Conservation (phyloP, 2,329 filamentous ascomycete genomes). For the Fusarium sp. region DNA sequence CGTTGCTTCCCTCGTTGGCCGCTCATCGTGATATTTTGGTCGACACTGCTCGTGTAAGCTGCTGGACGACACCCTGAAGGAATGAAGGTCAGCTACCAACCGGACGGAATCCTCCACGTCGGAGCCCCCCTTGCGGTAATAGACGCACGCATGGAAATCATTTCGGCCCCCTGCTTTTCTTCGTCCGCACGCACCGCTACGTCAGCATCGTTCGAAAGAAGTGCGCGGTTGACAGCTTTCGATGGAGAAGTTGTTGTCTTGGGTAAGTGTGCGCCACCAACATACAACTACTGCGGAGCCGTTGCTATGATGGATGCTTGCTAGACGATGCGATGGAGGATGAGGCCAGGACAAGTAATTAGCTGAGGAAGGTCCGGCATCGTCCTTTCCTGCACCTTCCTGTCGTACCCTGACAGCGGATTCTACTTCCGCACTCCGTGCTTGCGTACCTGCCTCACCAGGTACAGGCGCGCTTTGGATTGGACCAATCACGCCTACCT, state of each 20-base stretch:
- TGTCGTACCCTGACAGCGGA: constrained; percentile 9
- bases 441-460: constrained; percentile 8
- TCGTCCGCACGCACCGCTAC: constrained; percentile 12
- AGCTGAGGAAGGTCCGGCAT: constrained; percentile 5
- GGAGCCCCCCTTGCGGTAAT: constrained; percentile 26
- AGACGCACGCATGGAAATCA: constrained; percentile 7
- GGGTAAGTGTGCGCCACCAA: constrained; percentile 26
- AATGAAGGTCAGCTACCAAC: neutral
- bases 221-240: constrained; percentile 2
- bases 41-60: neutral
- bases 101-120: constrained; percentile 27
- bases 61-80: neutral
- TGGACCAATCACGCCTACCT: neutral
- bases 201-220: constrained; percentile 20
- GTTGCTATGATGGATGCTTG: constrained; percentile 1
- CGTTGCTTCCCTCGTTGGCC: constrained; percentile 4
- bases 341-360: neutral
- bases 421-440: constrained; percentile 1
- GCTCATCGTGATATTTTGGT: neutral
- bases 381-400: neutral
- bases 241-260: constrained; percentile 25
- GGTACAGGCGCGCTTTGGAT: neutral
- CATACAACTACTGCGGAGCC: constrained; percentile 5
- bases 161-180: constrained; percentile 2
- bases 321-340: neutral